Base-by-base conservation (phyloP, 768 basidiomycete genomes). In the Xerocomus spinulosus region DNA sequence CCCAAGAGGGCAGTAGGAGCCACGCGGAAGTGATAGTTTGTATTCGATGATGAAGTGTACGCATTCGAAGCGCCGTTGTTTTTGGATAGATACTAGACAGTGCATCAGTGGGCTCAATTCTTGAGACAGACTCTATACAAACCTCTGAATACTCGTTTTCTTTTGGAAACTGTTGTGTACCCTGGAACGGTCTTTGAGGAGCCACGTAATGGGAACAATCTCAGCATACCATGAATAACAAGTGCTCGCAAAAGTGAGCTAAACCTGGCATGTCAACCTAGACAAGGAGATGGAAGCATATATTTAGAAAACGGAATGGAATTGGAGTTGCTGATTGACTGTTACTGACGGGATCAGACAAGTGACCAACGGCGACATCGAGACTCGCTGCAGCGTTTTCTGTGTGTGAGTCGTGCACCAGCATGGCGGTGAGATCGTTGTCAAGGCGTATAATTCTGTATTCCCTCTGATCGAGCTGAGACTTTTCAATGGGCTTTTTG, bases 91-190 rank as follows among this genome's bases (percentile, higher is more conserved):
- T 79, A 89, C 85, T 89, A 44, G 32, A 35, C 2, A 18, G 5
- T 49, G n/a, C 44, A 40, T 29, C 26, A 2, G 12, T 9, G 5
- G n/a, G 41, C 12, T 6, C 36, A 10, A 20, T 12, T 17, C 37
- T 24, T 15, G 13, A 13, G 32, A 37, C 17, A 25, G 26, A 35
- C 8, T 1, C n/a, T n/a, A n/a, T n/a, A 28, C 56, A 70, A 25
- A 86, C 89, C 71, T 93, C 85, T 29, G 83, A 85, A 66, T 98
- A 99, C 53, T 94, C 96, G 60, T 96, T 98, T 67, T 99, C 96
- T 47, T 79, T 76, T 3, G 92, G 92, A 67, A 84, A 95, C 63
- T 82, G 80, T 55, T 82, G 80, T 9, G 87, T 91, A 17, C 89
- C 88, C 88, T 91, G 33, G 51, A 33, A 20, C 30, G 29, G 35